Percentiles rank a stretch among this genome's conserved stretches.
Evolutionary conservation across 768 basidiomycete genomes (phyloP).

Genomic region (Mycena kentingensis): DNA sequence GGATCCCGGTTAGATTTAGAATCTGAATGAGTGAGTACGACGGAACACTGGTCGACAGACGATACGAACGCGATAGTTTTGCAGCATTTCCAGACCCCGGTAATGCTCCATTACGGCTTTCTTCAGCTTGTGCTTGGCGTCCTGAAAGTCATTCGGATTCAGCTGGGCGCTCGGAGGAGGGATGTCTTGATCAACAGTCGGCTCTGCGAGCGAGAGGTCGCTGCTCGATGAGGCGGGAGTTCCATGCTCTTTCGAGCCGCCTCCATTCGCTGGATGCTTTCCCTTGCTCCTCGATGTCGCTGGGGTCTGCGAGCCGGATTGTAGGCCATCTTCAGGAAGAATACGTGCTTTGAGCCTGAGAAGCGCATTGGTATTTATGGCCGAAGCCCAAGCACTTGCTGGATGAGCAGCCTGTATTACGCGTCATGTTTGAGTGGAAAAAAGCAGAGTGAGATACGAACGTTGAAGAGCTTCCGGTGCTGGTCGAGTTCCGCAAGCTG

Average conservation of each 20-base stretch:
- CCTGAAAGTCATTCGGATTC: slow-evolving; percentile 78
- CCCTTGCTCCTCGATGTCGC: slow-evolving; percentile 8
- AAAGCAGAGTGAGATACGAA: slow-evolving; percentile 29
- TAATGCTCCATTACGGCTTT: slow-evolving; percentile 86
- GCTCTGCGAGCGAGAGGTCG: neutral
- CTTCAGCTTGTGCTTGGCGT: slow-evolving; percentile 84
- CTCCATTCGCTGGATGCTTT: neutral
- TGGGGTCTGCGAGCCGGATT: neutral
- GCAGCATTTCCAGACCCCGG: slow-evolving; percentile 80
- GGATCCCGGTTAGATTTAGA: slow-evolving; percentile 87
- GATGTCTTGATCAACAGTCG: neutral
- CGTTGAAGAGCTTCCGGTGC: slow-evolving; percentile 63
- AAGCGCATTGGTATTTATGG: slow-evolving; percentile 2
- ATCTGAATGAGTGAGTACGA: slow-evolving; percentile 44
- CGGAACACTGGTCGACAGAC: neutral
- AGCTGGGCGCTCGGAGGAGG: slow-evolving; percentile 27
- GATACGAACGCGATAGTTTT: slow-evolving; percentile 78
- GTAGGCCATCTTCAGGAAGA: slow-evolving; percentile 5
- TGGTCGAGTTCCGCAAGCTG: slow-evolving; percentile 77
- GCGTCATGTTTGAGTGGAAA: neutral
- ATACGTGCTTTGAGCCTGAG: slow-evolving; percentile 15
- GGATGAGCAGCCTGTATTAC: slow-evolving; percentile 17
- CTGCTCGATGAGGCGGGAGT: neutral
- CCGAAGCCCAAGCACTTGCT: slow-evolving; percentile 4
- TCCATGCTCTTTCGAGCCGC: neutral